Percentiles rank a stretch among this genome's conserved stretches.
phyloP scores from a whole-genome alignment of 2,329 filamentous ascomycete genomes.

The Camillea tinctor region DNA sequence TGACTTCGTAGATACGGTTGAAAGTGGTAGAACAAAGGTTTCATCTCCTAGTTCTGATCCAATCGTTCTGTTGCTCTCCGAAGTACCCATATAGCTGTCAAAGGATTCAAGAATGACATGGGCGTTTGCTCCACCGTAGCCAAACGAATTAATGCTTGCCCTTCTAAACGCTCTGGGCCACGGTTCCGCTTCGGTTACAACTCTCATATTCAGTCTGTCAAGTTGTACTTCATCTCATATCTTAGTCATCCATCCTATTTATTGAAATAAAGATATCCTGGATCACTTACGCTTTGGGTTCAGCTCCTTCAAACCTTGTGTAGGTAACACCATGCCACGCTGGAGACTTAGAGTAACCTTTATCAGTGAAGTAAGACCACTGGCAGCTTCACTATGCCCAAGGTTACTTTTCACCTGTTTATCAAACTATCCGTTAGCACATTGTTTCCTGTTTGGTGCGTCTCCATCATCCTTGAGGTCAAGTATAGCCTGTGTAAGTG shows the following conservation, averaged over 20 bases:
- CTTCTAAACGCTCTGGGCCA: background rate
- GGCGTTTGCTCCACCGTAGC: background rate
- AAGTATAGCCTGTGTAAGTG: no score
- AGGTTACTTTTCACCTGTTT: constrained; percentile 7
- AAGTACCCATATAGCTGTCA: background rate
- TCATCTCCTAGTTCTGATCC: no score
- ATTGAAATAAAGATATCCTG: background rate
- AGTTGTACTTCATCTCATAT: background rate
- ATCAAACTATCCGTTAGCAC: background rate
- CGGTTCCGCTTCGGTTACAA: constrained; percentile 1
- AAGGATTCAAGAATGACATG: background rate
- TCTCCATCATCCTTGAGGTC: no score
- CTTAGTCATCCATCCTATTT: background rate
- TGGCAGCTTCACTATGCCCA: constrained; percentile 13
- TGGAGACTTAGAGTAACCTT: constrained; percentile 10
- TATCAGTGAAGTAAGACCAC: constrained; percentile 13
- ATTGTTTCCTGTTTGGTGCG: no score
- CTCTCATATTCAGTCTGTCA: constrained; percentile 1
- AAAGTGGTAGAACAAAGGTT: no score
- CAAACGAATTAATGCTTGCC: background rate
- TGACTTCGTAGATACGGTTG: no score
- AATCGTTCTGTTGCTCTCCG: no score
- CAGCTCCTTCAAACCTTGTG: constrained; percentile 5
- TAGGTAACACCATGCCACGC: constrained; percentile 9
- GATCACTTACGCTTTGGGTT: constrained; percentile 15